Conservation (phyloP, 768 basidiomycete species). For the Cyclocybe aegerita region DNA sequence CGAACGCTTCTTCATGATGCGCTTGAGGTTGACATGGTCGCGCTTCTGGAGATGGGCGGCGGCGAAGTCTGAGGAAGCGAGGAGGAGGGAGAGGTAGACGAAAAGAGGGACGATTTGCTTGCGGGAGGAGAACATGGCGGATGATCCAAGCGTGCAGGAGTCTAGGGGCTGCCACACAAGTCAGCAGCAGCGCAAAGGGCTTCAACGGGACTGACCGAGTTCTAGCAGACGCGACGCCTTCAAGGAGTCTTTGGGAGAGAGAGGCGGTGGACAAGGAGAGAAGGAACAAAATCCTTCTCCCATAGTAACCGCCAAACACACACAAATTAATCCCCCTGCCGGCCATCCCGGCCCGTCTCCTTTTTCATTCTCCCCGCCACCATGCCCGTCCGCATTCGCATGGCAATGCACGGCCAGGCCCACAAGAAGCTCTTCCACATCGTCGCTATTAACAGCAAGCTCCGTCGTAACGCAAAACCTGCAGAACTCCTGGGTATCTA, state of each 20-base stretch:
- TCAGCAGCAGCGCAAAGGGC: background rate
- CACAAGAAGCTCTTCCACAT: slow-evolving; percentile 81
- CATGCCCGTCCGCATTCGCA: slow-evolving; percentile 85
- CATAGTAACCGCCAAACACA: slow-evolving; percentile 23
- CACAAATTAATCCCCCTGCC: slow-evolving; percentile 8
- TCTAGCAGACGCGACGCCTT: slow-evolving; percentile 21
- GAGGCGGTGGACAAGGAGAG: slow-evolving; percentile 10
- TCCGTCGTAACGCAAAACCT: slow-evolving; percentile 80
- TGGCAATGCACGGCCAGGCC: slow-evolving; percentile 77
- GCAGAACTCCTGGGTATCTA: slow-evolving; percentile 86
- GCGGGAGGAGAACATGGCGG: slow-evolving; percentile 50
- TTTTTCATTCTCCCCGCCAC: slow-evolving; percentile 10
- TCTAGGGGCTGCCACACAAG: slow-evolving; percentile 5
- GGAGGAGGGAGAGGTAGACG: slow-evolving; percentile 55
- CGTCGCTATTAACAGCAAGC: slow-evolving; percentile 75
- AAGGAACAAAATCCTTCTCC: slow-evolving; percentile 6
- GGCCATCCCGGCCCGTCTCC: slow-evolving; percentile 7
- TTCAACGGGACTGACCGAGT: slow-evolving; percentile 11
- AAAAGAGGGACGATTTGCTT: slow-evolving; percentile 60
- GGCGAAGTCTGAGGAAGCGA: slow-evolving; percentile 49
- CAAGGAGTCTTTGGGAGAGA: slow-evolving; percentile 23
- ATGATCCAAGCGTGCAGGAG: slow-evolving; percentile 2
- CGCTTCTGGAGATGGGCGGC: slow-evolving; percentile 43
- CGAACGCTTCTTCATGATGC: slow-evolving; percentile 68
- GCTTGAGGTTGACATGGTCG: slow-evolving; percentile 52